phyloP scores from a whole-genome alignment of 2,329 filamentous ascomycete species.

The Aspergillus hiratsukae region DNA sequence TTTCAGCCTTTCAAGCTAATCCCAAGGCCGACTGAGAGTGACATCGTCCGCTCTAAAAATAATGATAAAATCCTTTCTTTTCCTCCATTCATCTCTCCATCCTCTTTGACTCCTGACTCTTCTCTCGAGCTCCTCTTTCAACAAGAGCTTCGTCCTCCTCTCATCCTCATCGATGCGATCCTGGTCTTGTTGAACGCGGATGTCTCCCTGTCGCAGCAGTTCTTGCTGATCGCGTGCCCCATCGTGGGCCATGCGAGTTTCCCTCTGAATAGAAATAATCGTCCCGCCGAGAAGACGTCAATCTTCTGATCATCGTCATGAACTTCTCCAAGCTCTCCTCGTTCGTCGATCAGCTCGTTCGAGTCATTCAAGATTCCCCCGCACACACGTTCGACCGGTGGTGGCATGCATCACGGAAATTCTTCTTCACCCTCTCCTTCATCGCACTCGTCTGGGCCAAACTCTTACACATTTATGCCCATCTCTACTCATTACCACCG shows the following conservation, averaged over 20 bases:
- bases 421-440: conserved; percentile 27
- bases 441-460: conserved; percentile 25
- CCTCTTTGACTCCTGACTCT: not conserved
- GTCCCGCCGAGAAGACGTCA: not conserved
- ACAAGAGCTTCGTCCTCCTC: not conserved
- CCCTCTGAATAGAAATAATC: not conserved
- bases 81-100: not conserved
- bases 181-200: not conserved
- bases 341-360: not conserved
- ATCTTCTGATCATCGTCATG: conserved; percentile 6
- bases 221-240: not conserved
- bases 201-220: not conserved
- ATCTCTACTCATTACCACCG: conserved; percentile 21
- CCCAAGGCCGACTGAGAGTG: not conserved
- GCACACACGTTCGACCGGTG: conserved; percentile 17
- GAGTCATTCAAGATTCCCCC: conserved; percentile 11
- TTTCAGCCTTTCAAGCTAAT: too few species aligned
- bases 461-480: conserved; percentile 24
- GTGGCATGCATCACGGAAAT: conserved; percentile 27
- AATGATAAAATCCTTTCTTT: not conserved
- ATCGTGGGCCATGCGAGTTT: conserved; percentile 1
- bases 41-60: not conserved
- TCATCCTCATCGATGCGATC: not conserved
- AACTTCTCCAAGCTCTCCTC: conserved; percentile 1
- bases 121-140: not conserved